These are phyloP conservation scores for Fusarium multiceps DNA, from an alignment of 2,329 filamentous ascomycete species.

Conservation along the genomic window DNA sequence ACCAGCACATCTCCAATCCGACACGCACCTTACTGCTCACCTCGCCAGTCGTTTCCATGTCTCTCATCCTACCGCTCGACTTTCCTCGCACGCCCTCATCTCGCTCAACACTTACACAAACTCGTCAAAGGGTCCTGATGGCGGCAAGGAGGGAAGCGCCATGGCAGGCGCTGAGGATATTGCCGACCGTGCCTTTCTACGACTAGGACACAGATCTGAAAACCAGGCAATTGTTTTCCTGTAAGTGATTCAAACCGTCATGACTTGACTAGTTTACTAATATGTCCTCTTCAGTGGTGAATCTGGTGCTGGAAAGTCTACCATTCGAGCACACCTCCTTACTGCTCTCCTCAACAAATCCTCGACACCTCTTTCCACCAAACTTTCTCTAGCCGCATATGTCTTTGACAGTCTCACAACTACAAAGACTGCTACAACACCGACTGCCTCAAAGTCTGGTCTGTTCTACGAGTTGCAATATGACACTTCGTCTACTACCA, in stretches of 20 bases:
- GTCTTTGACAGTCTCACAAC: constrained; percentile 97
- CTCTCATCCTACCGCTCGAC: constrained; percentile 83
- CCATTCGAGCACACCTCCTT: constrained; percentile 87
- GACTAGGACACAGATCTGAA: constrained; percentile 88
- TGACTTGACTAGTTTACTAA: constrained; percentile 35
- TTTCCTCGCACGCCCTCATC: constrained; percentile 92
- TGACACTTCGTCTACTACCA: constrained; percentile 85
- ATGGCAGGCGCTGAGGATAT: constrained; percentile 94
- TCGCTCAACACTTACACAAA: constrained; percentile 95
- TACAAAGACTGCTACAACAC: constrained; percentile 95
- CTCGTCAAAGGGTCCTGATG: constrained; percentile 88
- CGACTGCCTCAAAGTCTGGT: constrained; percentile 94
- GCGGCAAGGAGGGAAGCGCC: constrained; percentile 89
- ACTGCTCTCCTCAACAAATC: constrained; percentile 88
- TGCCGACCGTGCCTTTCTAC: constrained; percentile 84
- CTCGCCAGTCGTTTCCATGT: constrained; percentile 93
- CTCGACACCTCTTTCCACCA: constrained; percentile 91
- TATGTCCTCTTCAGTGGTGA: constrained; percentile 74
- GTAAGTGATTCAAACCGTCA: constrained; percentile 61
- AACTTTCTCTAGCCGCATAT: constrained; percentile 92
- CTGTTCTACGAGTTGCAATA: constrained; percentile 98
- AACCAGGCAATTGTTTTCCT: constrained; percentile 94
- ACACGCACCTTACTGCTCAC: constrained; percentile 83
- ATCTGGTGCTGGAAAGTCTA: constrained; percentile 96
- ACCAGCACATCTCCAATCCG: constrained; percentile 83